Percentiles rank a stretch among this genome's conserved stretches.
Conservation (phyloP, 176 grass and related monocot genomes). For the Aegilops umbellulata region DNA sequence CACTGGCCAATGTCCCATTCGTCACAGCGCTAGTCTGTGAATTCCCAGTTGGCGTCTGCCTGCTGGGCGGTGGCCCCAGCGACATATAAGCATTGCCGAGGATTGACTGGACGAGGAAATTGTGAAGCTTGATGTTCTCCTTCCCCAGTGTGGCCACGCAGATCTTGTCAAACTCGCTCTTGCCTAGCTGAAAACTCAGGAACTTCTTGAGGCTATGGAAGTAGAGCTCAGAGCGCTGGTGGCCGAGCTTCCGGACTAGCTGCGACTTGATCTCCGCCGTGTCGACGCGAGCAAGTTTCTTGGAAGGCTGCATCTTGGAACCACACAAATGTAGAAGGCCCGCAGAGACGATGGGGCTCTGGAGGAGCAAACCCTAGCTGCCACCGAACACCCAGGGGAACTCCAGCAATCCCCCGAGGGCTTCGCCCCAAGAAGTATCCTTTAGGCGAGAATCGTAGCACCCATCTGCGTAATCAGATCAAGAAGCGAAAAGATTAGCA, state of each 20-base stretch:
- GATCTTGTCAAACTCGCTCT: slow-evolving; percentile 59
- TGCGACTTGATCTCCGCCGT: slow-evolving; percentile 56
- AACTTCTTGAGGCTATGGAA: slow-evolving; percentile 50
- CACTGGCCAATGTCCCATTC: slow-evolving; percentile 33
- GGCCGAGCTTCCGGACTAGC: slow-evolving; percentile 50
- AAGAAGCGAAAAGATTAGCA: slow-evolving; percentile 26
- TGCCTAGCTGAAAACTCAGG: slow-evolving; percentile 45
- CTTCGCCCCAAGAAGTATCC: not conserved
- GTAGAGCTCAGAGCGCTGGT: slow-evolving; percentile 50
- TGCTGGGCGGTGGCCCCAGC: slow-evolving; percentile 30
- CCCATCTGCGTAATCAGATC: slow-evolving; percentile 36
- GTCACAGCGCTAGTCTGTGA: slow-evolving; percentile 53
- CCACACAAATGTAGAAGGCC: slow-evolving; percentile 35
- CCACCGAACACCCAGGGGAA: not conserved
- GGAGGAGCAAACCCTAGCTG: slow-evolving; percentile 34
- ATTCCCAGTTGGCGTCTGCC: slow-evolving; percentile 55
- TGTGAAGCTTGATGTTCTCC: slow-evolving; percentile 70
- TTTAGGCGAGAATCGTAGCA: not conserved
- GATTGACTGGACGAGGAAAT: slow-evolving; percentile 58
- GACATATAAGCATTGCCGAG: slow-evolving; percentile 35
- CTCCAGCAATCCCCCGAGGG: slow-evolving; percentile 3
- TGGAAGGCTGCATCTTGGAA: slow-evolving; percentile 41
- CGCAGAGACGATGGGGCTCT: not conserved
- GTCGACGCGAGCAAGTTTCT: slow-evolving; percentile 47
- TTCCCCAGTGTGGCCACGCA: slow-evolving; percentile 51